Base-by-base conservation (phyloP, 1,284 basidiomycete species). In the Ceratobasidium papillatum region DNA sequence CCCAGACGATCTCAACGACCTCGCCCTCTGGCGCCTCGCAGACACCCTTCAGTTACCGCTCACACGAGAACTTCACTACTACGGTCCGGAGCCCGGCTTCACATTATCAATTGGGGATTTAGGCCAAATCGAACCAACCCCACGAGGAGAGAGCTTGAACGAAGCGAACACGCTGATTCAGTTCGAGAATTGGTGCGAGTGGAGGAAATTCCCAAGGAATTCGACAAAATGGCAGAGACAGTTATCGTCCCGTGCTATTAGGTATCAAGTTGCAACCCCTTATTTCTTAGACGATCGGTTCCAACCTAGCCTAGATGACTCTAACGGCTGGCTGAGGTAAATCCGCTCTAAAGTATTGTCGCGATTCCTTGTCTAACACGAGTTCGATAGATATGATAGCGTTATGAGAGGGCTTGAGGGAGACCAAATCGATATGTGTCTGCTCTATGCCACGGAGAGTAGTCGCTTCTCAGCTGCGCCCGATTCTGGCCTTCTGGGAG, bases 21-120 rank as follows among this genome's bases (percentile, higher is more conserved):
- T 51, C 47, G 32, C 63, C n/a, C 63, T 65, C 47, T 65, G 63
- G 63, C 47, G 45, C 8, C 3, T 65, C 36, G 63, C 63, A n/a
- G 63, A 65, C 22, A 30, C 32, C 22, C 47, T 65, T 4, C 25
- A 65, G 32, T 30, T 65, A 36, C 47, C 63, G 12, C 47, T 65
- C 12, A 65, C 63, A 25, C 45, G 63, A 34, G 63, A 65, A 22
- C 63, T 65, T 51, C 63, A 65, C 19, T 65, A 65, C 63, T n/a
- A 36, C 14, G 63, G 63, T 19, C 32, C 45, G 14, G 32, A 36
- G 22, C 63, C 63, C 9, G 27, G 51, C 19, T 65, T 65, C 22
- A 65, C 47, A 22, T 22, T 65, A 1, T 25, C 45, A 8, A 30
- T 51, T 36, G 63, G 63, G 3, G 63, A 65, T 34, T n/a, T 52